Evolutionary conservation across 768 basidiomycete species (phyloP).

Genomic region (Grammothele lineata): DNA sequence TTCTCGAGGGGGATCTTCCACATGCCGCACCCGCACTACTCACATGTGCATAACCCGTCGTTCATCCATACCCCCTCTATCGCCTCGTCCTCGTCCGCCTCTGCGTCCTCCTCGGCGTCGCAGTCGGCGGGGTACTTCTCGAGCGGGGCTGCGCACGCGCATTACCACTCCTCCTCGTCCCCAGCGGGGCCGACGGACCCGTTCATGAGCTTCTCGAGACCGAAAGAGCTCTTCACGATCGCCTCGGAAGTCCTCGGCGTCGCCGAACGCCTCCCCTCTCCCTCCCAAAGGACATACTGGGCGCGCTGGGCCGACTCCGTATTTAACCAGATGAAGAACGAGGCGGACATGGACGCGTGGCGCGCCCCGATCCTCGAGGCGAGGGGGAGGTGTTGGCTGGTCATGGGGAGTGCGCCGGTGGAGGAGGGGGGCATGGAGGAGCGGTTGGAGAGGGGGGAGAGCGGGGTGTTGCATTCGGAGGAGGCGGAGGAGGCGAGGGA

Average conservation of each 20-base stretch:
- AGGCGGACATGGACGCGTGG: conserved; percentile 51
- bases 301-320: conserved; percentile 58
- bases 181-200: conserved; percentile 1
- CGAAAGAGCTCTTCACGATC: conserved; percentile 58
- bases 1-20: conserved; percentile 67
- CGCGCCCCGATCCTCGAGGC: conserved; percentile 40
- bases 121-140: conserved; percentile 8
- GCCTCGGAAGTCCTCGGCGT: conserved; percentile 57
- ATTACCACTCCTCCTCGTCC: conserved; percentile 2
- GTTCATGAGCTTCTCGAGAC: conserved; percentile 41
- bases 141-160: neutral
- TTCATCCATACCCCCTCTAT: conserved; percentile 9
- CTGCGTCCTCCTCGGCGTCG: conserved; percentile 3
- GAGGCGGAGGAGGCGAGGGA: conserved; percentile 56
- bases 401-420: conserved; percentile 49
- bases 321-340: conserved; percentile 61
- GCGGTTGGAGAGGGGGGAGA: conserved; percentile 43
- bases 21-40: conserved; percentile 52
- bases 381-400: conserved; percentile 52
- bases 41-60: conserved; percentile 19
- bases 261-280: conserved; percentile 47
- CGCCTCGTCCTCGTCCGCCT: conserved; percentile 9
- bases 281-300: conserved; percentile 50
- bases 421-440: conserved; percentile 57
- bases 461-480: conserved; percentile 35